Evolutionary conservation across 371 early-diverging fungal species (phyloP), one percentile per base, ranked within the genome.

Genomic region (Syncephalastrum sp.): DNA sequence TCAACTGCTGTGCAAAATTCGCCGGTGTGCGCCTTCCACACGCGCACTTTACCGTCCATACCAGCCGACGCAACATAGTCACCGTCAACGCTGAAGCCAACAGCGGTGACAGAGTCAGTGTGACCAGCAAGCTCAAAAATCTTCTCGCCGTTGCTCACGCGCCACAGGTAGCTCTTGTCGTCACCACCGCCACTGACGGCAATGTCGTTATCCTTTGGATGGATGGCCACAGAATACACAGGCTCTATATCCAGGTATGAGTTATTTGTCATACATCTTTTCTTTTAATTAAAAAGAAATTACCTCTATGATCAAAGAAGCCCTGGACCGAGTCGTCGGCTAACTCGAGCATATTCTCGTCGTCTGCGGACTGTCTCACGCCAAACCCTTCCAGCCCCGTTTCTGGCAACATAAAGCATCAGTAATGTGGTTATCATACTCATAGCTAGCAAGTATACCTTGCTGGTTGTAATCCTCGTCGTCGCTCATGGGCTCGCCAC

Each of bases 251-350:
- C 5, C 1, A 41, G n/a, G 29, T n/a, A 45, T 21, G 21, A 14
- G n/a, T 19, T 19, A 44, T 5, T 14, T 15, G 41, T 54, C 25
- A n/a, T 25, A 5, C 3, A 44, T 13, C 7, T 45, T 14, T 25
- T 19, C n/a, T 21, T 21, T 21, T 21, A 21, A 21, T 2, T 21
- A 21, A 21, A 21, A 21, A 21, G 33, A 33, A 33, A 33, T 52
- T 79, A 90, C 91, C 85, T 70, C 86, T 83, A 71, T 97, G 97
- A 21, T 81, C 84, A 60, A 95, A 94, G 72, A 96, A 96, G 7
- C 94, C 97, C 74, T 93, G 93, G 1, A 93, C 83, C 7, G 94
- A 92, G 65, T 97, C 95, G 65, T 95, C 96, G 25, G 82, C 86
- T 17, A 93, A 65, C 50, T 87, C 87, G 50, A 85, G 59, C 65